Base-by-base conservation (phyloP, 2,329 filamentous ascomycete genomes). In the Xylaria multiplex region DNA sequence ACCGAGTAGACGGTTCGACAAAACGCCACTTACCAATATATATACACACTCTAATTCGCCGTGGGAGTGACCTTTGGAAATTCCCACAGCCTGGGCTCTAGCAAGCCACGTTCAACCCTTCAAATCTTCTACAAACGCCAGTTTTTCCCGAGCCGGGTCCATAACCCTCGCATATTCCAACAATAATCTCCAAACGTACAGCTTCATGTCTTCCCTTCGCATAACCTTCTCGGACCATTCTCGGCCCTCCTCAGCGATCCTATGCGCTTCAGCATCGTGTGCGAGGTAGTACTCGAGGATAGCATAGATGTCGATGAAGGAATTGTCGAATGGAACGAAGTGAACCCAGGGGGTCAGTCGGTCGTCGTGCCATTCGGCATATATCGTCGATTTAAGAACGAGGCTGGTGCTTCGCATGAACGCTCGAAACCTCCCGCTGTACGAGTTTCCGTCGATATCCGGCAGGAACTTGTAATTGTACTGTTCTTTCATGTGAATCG, bases 351-450 rank as follows among this genome's bases (percentile, higher is more conserved):
- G 86, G 14, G 87, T 79, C 0, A 93, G 81, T 6, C 91, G 83
- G 49, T 86, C 84, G 74, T 93, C 90, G 74, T 93, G 90, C 91
- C 91, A 93, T 75, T 93, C 91, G 8, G 86, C 81, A 75, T 91
- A 93, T 49, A 93, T 83, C 3, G 90, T 92, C 13, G 88, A 85
- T 78, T 93, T 93, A 74, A 93, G 85, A 1, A 89, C 88, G 40
- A 91, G 77, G 52, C 85, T 88, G 1, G 86, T 90, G 43, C 86
- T 90, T 30, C 84, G 81, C 8, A 93, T 79, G 70, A 92, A 90
- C 0, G 83, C 84, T 53, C 85, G 83, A 77, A 86, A 91, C n/a
- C 88, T 83, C 3, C 86, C 88, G 61, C 83, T 86, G 73, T 88
- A 89, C 1, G 84, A 85, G 77, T 89, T 86, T n/a, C 91, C 90